phyloP scores from a whole-genome alignment of 225 moss, liverwort and hornwort genomes.

The Physcomitrium patens region DNA sequence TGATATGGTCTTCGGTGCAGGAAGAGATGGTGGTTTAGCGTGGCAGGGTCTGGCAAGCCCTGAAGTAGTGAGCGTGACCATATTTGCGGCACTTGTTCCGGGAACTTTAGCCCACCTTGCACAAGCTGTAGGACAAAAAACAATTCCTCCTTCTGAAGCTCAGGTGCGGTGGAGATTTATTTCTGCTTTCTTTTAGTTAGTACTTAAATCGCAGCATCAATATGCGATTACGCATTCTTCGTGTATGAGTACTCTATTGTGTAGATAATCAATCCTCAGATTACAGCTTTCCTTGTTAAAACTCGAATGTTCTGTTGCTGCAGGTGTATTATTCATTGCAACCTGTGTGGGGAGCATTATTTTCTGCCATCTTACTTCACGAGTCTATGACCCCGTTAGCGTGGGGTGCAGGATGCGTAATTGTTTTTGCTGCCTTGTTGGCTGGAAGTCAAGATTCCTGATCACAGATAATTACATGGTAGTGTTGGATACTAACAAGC shows the following conservation, averaged over 20 bases:
- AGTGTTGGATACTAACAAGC: no score
- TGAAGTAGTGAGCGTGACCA: constrained; percentile 43
- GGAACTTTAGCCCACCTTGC: constrained; percentile 69
- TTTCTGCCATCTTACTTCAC: constrained; percentile 47
- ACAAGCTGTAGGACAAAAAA: constrained; percentile 61
- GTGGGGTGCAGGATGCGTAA: constrained; percentile 61
- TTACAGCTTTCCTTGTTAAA: constrained; percentile 5
- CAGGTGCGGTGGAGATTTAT: constrained; percentile 37
- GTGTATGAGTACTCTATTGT: background rate
- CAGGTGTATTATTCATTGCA: constrained; percentile 59
- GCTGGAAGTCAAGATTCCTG: constrained; percentile 49
- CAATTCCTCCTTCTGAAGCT: constrained; percentile 59
- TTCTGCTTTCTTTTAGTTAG: background rate
- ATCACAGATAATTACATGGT: constrained; percentile 8
- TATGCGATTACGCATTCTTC: constrained; percentile 10
- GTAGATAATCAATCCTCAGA: background rate
- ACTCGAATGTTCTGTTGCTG: constrained; percentile 3
- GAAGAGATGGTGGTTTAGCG: constrained; percentile 53
- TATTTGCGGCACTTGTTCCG: constrained; percentile 59
- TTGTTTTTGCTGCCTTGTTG: constrained; percentile 54
- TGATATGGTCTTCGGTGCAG: constrained; percentile 34
- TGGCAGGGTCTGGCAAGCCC: constrained; percentile 56
- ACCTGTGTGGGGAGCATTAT: constrained; percentile 54
- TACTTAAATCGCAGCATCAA: background rate
- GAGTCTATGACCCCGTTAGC: constrained; percentile 59